These are phyloP conservation scores for Penicillium sp. DNA, from an alignment of 2,329 filamentous ascomycete species.

Conservation along the genomic window DNA sequence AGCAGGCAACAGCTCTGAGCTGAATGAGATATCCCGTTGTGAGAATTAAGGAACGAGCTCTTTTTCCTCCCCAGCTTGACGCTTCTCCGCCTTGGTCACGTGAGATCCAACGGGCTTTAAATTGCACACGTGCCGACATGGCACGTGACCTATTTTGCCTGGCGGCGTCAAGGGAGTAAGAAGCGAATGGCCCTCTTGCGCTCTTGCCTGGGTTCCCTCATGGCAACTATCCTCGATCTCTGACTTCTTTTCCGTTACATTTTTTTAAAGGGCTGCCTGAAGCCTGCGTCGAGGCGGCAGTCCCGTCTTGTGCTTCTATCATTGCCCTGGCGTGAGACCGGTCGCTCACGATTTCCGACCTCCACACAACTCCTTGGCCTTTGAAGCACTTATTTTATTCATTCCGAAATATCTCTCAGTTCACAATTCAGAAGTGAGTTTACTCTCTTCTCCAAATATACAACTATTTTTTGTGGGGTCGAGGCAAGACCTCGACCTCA, in stretches of 20 bases:
- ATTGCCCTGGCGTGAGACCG: slow-evolving; percentile 26
- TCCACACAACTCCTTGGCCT: slow-evolving; percentile 31
- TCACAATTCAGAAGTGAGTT: slow-evolving; percentile 13
- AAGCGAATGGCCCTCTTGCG: slow-evolving; percentile 18
- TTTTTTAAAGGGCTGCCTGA: slow-evolving; percentile 24
- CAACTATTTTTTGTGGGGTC: background rate
- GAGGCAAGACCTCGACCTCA: slow-evolving; percentile 1
- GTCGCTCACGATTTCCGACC: slow-evolving; percentile 30
- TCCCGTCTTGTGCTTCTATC: slow-evolving; percentile 28
- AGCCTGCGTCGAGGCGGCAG: slow-evolving; percentile 32
- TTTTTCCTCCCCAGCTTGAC: slow-evolving; percentile 18
- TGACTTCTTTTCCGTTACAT: slow-evolving; percentile 20
- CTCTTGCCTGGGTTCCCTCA: slow-evolving; percentile 22
- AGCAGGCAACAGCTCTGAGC: slow-evolving; percentile 1
- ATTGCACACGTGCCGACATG: slow-evolving; percentile 14
- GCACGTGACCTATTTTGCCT: slow-evolving; percentile 18
- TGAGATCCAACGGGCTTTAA: slow-evolving; percentile 13
- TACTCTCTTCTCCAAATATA: background rate
- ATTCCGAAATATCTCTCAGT: slow-evolving; percentile 10
- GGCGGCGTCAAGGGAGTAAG: slow-evolving; percentile 23
- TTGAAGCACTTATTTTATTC: slow-evolving; percentile 21
- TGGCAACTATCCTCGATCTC: slow-evolving; percentile 26
- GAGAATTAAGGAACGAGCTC: slow-evolving; percentile 8
- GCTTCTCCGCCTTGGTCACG: slow-evolving; percentile 22
- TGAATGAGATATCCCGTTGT: background rate